Base-by-base conservation (phyloP, 208 protist species). In the Hexamita inflata region DNA sequence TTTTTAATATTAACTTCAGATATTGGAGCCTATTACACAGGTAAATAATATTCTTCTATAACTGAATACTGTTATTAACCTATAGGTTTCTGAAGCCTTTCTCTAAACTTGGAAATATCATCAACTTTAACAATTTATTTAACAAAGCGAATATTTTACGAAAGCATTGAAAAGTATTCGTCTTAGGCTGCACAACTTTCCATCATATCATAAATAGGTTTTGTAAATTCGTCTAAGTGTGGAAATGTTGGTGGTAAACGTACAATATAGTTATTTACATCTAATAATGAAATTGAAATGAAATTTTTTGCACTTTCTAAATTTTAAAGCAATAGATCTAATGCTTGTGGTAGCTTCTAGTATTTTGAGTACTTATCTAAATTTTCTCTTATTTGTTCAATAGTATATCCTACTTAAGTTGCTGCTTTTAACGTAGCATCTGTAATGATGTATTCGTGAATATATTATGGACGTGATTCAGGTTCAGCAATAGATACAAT, bases 361-460 rank as follows among this genome's bases (percentile, higher is more conserved):
- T 70, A 70, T 38, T 70, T 70, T 24, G 64, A 70, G 64, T 57
- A 45, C 11, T 13, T 49, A n/a, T 24, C 32, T 9, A 70, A 38
- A n/a, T 4, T 35, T n/a, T 32, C 28, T 38, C 42, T n/a, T 40
- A 70, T 45, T 32, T 70, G 11, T 45, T 29, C 38, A 24, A 34
- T n/a, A 15, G 64, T 32, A 24, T 45, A 45, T 45, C 64, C 64
- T 32, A 70, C 4, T 24, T 7, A 57, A 38, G 42, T 11, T 2
- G 30, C 64, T 49, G 38, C 38, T n/a, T 49, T n/a, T n/a, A 70
- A 45, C 15, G 64, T 45, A 15, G 9, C 35, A 30, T 70, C 64
- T n/a, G 9, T 70, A 4, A 70, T 70, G 2, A 35, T 35, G n/a
- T 70, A 70, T 38, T 70, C 64, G 64, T 70, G 64, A 24, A 70